phyloP scores from a whole-genome alignment of 352 stramenopile genomes.

The Phytophthora aleatoria region DNA sequence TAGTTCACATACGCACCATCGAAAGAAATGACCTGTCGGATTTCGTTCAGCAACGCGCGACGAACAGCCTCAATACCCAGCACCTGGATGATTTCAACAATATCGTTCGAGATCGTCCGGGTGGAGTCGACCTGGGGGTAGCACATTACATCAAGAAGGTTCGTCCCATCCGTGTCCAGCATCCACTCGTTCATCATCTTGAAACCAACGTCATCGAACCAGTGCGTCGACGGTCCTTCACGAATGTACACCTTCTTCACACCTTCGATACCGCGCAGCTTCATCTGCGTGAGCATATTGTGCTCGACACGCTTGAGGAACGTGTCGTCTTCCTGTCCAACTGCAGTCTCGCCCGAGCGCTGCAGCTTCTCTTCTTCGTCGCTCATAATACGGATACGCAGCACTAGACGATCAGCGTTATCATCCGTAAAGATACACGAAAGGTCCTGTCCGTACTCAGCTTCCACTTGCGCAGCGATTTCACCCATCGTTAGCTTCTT shows the following conservation, averaged over 20 bases:
- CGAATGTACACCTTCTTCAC: slow-evolving; percentile 99
- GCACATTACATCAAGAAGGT: slow-evolving; percentile 97
- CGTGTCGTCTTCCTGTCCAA: slow-evolving; percentile 92
- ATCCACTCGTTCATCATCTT: slow-evolving; percentile 97
- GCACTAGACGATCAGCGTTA: slow-evolving; percentile 97
- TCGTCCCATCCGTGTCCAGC: slow-evolving; percentile 99
- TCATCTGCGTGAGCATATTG: slow-evolving; percentile 97
- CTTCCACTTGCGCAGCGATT: slow-evolving; percentile 95
- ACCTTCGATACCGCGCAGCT: slow-evolving; percentile 96
- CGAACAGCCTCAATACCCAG: slow-evolving; percentile 93
- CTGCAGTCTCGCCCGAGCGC: slow-evolving; percentile 80
- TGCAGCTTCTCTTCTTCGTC: slow-evolving; percentile 91
- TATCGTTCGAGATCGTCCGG: slow-evolving; percentile 98
- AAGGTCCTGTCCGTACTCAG: slow-evolving; percentile 95
- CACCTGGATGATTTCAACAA: slow-evolving; percentile 98
- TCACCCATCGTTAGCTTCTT: slow-evolving; percentile 98
- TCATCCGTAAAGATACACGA: slow-evolving; percentile 98
- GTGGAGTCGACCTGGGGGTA: slow-evolving; percentile 97
- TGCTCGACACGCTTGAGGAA: slow-evolving; percentile 98
- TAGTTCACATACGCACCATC: slow-evolving; percentile 99
- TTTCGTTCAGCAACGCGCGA: slow-evolving; percentile 93
- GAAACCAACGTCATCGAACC: slow-evolving; percentile 96
- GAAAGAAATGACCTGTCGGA: slow-evolving; percentile 98
- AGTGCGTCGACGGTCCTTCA: slow-evolving; percentile 94
- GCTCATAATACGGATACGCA: slow-evolving; percentile 98